A percentile compares a stretch with the other conserved stretches of the same genome.
Conservation (phyloP, 768 basidiomycete species). For the Lepiota brunneoincarnata region DNA sequence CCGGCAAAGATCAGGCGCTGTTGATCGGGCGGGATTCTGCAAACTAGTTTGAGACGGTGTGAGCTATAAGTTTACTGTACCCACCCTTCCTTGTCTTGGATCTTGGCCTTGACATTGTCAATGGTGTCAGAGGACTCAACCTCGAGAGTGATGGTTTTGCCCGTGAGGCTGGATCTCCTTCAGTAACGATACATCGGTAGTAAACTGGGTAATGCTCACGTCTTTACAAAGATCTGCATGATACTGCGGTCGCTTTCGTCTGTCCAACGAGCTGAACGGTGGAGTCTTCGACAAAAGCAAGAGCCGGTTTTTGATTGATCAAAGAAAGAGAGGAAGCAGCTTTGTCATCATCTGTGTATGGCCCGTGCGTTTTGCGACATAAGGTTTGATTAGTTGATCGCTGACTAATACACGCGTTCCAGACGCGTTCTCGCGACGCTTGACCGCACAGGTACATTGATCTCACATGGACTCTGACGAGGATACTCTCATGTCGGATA, state of each 20-base stretch:
- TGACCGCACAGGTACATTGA: background rate
- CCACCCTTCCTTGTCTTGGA: slow-evolving; percentile 96
- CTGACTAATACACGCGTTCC: slow-evolving; percentile 14
- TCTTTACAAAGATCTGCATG: slow-evolving; percentile 99
- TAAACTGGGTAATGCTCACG: slow-evolving; percentile 47
- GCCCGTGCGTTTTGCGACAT: slow-evolving; percentile 33
- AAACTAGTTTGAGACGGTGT: slow-evolving; percentile 6
- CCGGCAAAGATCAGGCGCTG: slow-evolving; percentile 99
- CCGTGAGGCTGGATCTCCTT: slow-evolving; percentile 73
- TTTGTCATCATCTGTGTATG: slow-evolving; percentile 45
- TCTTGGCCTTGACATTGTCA: slow-evolving; percentile 97
- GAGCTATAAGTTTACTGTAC: slow-evolving; percentile 20
- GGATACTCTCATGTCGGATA: slow-evolving; percentile 50
- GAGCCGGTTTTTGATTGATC: slow-evolving; percentile 33
- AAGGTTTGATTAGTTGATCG: slow-evolving; percentile 26
- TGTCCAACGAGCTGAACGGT: slow-evolving; percentile 87
- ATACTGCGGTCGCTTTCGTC: slow-evolving; percentile 68
- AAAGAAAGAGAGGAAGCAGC: slow-evolving; percentile 19
- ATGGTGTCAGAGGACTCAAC: slow-evolving; percentile 97
- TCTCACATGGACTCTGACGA: slow-evolving; percentile 56
- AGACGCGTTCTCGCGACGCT: slow-evolving; percentile 18
- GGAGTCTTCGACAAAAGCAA: slow-evolving; percentile 93
- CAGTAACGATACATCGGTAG: background rate
- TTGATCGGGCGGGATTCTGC: slow-evolving; percentile 87
- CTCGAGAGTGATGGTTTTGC: slow-evolving; percentile 98